Base-by-base conservation (phyloP, 768 basidiomycete genomes). In the Mycena belliarum region DNA sequence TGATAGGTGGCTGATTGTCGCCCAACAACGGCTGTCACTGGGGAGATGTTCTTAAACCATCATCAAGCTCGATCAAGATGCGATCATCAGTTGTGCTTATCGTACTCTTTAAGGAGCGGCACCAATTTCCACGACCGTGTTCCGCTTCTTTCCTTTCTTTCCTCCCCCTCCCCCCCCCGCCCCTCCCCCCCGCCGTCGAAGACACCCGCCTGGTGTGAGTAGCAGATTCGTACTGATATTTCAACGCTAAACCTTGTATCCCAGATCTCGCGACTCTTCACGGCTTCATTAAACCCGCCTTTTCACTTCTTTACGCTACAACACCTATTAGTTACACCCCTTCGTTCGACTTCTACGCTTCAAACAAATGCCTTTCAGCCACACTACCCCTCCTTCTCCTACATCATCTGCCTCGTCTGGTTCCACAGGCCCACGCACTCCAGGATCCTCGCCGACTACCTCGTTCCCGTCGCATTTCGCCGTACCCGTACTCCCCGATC, bases 401-500 rank as follows among this genome's bases (percentile, higher is more conserved):
- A 59, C 62, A 63, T 63, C 62, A 59, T 63, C 62, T 57, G 62
- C 58, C 23, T 63, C 62, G 51, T 63, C 62, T 55, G 53, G 52
- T 7, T 59, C 57, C 23, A 37, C 45, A 3, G 57, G 61, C 25
- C 61, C 61, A 7, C 54, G 43, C 24, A 59, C 57, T 48, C 62
- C 62, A 16, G 54, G 50, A 25, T 55, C 54, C 23, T 51, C 60
- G 8, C 40, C 49, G 29, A 59, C 32, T 20, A 26, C 35, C 24
- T 14, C 28, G 49, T 63, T 59, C 48, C 57, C 62, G 40, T 7
- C 62, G 4, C 57, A 59, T 42, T 55, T 63, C 33, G 38, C 62
- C 6, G 35, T 63, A 55, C 62, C 62, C 37, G 46, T 59, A 14
- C 55, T 63, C 15, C 62, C 62, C 20, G 62, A 63, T 47, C 52